Base-by-base conservation (phyloP, 345 rosid species). In the Theobroma cacao region DNA sequence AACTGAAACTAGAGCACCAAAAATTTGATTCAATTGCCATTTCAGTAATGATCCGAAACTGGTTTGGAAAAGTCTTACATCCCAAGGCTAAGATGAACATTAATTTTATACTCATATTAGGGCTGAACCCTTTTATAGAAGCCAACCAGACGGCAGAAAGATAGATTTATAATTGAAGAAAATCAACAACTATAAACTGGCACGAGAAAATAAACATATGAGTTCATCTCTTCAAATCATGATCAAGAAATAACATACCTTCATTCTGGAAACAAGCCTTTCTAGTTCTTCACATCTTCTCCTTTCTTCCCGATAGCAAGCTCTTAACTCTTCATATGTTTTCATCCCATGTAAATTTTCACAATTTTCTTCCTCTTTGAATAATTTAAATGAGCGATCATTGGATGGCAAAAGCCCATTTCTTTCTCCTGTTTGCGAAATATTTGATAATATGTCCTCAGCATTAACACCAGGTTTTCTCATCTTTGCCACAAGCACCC, bases 401-500 rank as follows among this genome's bases (percentile, higher is more conserved):
- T 73, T 67, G 48, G 85, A 78, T 36, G 73, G 80, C 10, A 81
- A 58, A 78, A 75, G 64, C 68, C 75, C 85, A 66, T 79, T 85
- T 79, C 75, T 77, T 75, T 36, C 73, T 56, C 71, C 77, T 24
- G 65, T 62, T 53, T 67, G 70, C 73, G 77, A 74, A 69, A 76
- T 9, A 73, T 75, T 78, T 68, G 80, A 81, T 70, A 76, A 59
- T 53, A 74, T 34, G 34, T 78, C 79, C 53, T 87, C 84, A 15
- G 75, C 67, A 82, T 71, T 78, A 20, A 41, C 22, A 53, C 87
- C 86, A 30, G 81, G 79, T 66, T 85, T 87, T 78, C 81, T 86
- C 80, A 84, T 58, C 84, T 85, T 87, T 47, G 90, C 86, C 47
- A 91, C 85, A 73, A 85, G 85, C 77, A 82, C 75, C 93, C 95